phyloP scores from a whole-genome alignment of 306 rosid genomes.

The Trifolium fragiferum region DNA sequence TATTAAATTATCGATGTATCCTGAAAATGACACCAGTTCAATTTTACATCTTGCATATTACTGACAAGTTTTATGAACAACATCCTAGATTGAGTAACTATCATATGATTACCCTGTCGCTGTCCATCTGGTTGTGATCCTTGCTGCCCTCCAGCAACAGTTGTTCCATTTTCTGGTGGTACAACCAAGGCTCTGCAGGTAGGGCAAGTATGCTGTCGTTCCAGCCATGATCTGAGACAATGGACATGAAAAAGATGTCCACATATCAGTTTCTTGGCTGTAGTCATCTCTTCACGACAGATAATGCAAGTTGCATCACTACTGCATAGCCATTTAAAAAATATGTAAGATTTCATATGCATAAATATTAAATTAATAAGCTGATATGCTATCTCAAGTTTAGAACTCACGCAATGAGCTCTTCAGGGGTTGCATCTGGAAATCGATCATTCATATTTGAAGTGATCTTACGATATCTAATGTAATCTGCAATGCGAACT shows the following conservation, averaged over 20 bases:
- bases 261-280: slow-evolving; percentile 93
- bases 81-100: slow-evolving; percentile 1
- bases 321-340: slow-evolving; percentile 57
- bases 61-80: slow-evolving; percentile 18
- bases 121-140: slow-evolving; percentile 71
- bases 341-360: slow-evolving; percentile 25
- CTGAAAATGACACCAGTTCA: slow-evolving; percentile 26
- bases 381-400: slow-evolving; percentile 22
- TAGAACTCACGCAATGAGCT: slow-evolving; percentile 82
- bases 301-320: slow-evolving; percentile 97
- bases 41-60: slow-evolving; percentile 25
- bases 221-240: slow-evolving; percentile 98
- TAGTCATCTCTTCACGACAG: slow-evolving; percentile 99
- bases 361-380: slow-evolving; percentile 24
- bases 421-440: slow-evolving; percentile 97
- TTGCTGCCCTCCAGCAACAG: slow-evolving; percentile 64
- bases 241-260: slow-evolving; percentile 97
- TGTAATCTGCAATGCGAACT: slow-evolving; percentile 83
- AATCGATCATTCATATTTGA: slow-evolving; percentile 98
- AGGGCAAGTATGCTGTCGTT: slow-evolving; percentile 98
- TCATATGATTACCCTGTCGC: slow-evolving; percentile 62
- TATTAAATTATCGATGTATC: slow-evolving; percentile 3
- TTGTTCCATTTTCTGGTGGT: slow-evolving; percentile 81
- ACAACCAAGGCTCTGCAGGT: slow-evolving; percentile 98
- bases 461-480: slow-evolving; percentile 95